Percentiles rank a stretch among this genome's conserved stretches.
These are phyloP conservation scores for Trichoderma koningiopsis DNA, from an alignment of 2,329 filamentous ascomycete species.

Conservation along the genomic window DNA sequence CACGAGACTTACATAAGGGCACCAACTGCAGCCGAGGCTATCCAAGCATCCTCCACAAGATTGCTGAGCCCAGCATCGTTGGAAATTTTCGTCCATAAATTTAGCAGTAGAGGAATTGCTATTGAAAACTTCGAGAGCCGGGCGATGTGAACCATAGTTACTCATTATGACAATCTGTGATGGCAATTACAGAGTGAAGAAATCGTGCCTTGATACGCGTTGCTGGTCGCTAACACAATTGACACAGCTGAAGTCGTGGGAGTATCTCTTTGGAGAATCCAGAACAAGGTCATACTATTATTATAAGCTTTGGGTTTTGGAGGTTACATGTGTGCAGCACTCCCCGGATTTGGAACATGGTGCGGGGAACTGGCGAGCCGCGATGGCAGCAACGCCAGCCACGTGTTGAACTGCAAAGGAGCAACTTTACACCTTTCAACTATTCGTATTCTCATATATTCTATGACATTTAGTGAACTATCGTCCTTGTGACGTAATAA, in stretches of 20 bases:
- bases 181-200: not conserved
- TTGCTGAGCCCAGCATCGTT: constrained; percentile 55
- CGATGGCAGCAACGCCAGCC: not conserved
- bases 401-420: not conserved
- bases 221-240: not conserved
- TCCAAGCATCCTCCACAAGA: constrained; percentile 51
- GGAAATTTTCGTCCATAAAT: constrained; percentile 44
- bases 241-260: not conserved
- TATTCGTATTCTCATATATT: not conserved
- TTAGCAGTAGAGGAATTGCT: constrained; percentile 39
- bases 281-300: not conserved
- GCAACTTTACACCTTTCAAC: too few species aligned
- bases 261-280: not conserved
- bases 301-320: not conserved
- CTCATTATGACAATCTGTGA: constrained; percentile 27
- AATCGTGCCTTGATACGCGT: not conserved
- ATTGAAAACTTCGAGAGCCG: constrained; percentile 26
- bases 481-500: not conserved
- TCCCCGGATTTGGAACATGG: not conserved
- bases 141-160: not conserved
- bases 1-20: constrained; percentile 49
- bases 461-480: not conserved
- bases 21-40: constrained; percentile 52
- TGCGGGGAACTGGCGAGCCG: not conserved
- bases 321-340: not conserved